A percentile compares a stretch with the other conserved stretches of the same genome.
phyloP scores from a whole-genome alignment of 768 basidiomycete species.

The Kwoniella dejecticola region DNA sequence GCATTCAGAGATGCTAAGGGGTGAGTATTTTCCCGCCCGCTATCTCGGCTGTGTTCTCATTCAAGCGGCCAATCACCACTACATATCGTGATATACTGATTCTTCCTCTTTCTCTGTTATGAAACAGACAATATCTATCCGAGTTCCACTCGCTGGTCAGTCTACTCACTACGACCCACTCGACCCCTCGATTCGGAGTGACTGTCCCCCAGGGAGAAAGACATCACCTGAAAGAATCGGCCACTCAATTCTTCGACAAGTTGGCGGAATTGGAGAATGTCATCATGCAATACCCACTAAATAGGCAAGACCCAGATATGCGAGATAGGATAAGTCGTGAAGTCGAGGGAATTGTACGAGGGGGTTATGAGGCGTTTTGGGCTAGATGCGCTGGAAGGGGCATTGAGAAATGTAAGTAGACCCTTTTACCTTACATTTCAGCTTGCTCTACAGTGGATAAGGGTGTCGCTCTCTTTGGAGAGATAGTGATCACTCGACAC shows the following conservation, averaged over 20 bases:
- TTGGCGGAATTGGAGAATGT: slow-evolving; percentile 46
- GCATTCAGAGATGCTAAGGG: slow-evolving; percentile 49
- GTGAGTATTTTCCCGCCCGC: slow-evolving; percentile 16
- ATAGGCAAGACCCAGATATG: slow-evolving; percentile 49
- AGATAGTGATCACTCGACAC: too few relatives aligned
- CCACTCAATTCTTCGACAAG: slow-evolving; percentile 45
- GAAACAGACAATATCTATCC: slow-evolving; percentile 38
- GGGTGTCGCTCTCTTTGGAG: too few relatives aligned
- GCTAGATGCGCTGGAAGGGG: slow-evolving; percentile 39
- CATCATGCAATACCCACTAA: slow-evolving; percentile 39
- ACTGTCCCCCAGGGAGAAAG: slow-evolving; percentile 35
- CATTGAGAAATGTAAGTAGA: slow-evolving; percentile 51
- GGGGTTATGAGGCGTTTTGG: slow-evolving; percentile 40
- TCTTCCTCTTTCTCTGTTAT: neutral
- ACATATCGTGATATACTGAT: neutral
- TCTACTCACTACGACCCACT: slow-evolving; percentile 26
- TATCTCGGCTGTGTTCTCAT: neutral
- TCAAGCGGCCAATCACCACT: too few relatives aligned
- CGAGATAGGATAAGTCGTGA: slow-evolving; percentile 46
- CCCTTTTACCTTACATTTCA: neutral
- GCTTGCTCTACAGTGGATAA: too few relatives aligned
- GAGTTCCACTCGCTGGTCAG: slow-evolving; percentile 35
- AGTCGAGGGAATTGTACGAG: slow-evolving; percentile 38
- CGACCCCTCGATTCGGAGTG: slow-evolving; percentile 37
- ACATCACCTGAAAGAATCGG: slow-evolving; percentile 46